Base-by-base conservation (phyloP, 2,329 filamentous ascomycete species). In the Leptographium wingfieldii region DNA sequence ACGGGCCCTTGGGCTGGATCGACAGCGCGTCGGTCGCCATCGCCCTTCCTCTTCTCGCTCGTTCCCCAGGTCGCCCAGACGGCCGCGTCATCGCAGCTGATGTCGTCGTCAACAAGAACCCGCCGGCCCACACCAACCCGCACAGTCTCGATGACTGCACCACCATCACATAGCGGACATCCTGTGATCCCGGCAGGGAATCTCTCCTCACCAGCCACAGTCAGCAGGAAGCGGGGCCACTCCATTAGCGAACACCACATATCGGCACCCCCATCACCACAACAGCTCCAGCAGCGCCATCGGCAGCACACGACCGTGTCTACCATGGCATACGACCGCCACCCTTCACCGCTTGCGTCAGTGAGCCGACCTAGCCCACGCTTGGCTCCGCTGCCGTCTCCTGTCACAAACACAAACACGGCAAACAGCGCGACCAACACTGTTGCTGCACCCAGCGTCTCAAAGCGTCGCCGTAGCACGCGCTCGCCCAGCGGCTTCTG, bases 401-500 rank as follows among this genome's bases (percentile, higher is more conserved):
- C 71, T 43, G 65, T 73, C 43, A 71, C 71, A 58, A 75, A 83
- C 43, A 71, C 71, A 58, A 75, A 83, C 64, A 73, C 60, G 43
- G 71, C 71, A 58, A 75, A 82, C 64, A 73, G 60, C 4, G 63
- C 61, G 43, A 71, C 71, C 58, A 75, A 83, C 64, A 73, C 60
- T 4, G 63, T 61, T 5, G 33, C 65, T 12, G 55, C 65, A 27
- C 49, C 35, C 2, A 58, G 58, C 14, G 14, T 61, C 14, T 33
- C 22, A n/a, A 71, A 71, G 56, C 67, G 68, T 9, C 67, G 67
- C 12, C 68, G 80, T 56, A 79, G 80, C 59, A 63, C 81, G 1
- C 77, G 78, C 12, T 87, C 85, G 1, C 84, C 84, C 0, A 81
- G 77, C 27, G 33, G 60, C 33, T 68, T 77, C 27, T 69, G 71